Evolutionary conservation across 768 basidiomycete genomes (phyloP).

Genomic region (Hypholoma fasciculare): DNA sequence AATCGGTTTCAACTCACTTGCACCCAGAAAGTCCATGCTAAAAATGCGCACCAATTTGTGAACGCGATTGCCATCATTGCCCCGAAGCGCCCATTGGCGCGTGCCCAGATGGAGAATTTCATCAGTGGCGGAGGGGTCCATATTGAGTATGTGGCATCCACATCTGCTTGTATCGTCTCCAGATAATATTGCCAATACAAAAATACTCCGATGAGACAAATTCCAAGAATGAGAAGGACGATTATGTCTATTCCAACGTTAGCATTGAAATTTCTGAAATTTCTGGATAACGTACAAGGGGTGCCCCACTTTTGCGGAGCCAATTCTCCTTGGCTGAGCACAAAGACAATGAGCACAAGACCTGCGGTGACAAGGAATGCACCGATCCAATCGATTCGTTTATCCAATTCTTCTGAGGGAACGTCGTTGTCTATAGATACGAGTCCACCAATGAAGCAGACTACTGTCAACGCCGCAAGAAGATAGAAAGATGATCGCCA

Average conservation of each 20-base stretch:
- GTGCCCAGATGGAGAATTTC: not conserved
- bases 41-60: conserved; percentile 60
- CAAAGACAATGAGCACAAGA: conserved; percentile 70
- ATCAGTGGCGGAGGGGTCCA: conserved; percentile 39
- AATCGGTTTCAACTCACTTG: conserved; percentile 15
- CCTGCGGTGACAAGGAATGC: conserved; percentile 63
- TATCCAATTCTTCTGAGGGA: conserved; percentile 38
- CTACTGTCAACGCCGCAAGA: conserved; percentile 52
- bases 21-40: conserved; percentile 46
- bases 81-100: not conserved
- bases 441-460: conserved; percentile 53
- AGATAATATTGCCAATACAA: conserved; percentile 66
- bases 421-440: conserved; percentile 64
- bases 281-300: conserved; percentile 20
- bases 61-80: conserved; percentile 31
- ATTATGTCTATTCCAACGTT: conserved; percentile 59
- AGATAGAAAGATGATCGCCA: conserved; percentile 73
- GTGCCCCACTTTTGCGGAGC: conserved; percentile 65
- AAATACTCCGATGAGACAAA: conserved; percentile 57
- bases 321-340: conserved; percentile 63
- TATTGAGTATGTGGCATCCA: conserved; percentile 18
- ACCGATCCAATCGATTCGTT: conserved; percentile 77
- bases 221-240: conserved; percentile 60
- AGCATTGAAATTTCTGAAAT: not conserved
- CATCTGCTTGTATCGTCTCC: conserved; percentile 37